Evolutionary conservation across 2,329 filamentous ascomycete genomes (phyloP).

Genomic region (Gyromitra esculenta): DNA sequence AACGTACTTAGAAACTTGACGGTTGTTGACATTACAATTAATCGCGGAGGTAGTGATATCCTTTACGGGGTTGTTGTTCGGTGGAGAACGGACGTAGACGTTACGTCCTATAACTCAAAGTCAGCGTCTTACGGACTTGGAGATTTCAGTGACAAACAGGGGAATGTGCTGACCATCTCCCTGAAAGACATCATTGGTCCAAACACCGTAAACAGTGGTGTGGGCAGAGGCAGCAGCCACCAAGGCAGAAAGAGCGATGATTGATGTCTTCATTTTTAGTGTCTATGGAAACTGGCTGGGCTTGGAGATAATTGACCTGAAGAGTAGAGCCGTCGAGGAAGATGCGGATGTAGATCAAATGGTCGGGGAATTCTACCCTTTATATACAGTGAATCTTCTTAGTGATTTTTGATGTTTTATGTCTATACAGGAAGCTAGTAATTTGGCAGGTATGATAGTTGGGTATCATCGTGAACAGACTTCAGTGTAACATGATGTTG

Average conservation of each 20-base stretch:
- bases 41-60: slow-evolving; percentile 21
- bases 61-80: slow-evolving; percentile 44
- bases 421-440: background rate
- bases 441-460: background rate
- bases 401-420: background rate
- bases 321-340: background rate
- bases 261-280: slow-evolving; percentile 29
- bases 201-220: slow-evolving; percentile 54
- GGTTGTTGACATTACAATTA: slow-evolving; percentile 23
- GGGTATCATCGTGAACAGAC: background rate
- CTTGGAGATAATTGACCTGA: background rate
- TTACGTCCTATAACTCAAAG: background rate
- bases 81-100: slow-evolving; percentile 35
- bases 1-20: background rate
- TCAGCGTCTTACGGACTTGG: background rate
- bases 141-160: background rate
- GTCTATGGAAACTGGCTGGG: background rate
- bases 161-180: slow-evolving; percentile 59
- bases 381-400: slow-evolving; percentile 10
- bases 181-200: slow-evolving; percentile 54
- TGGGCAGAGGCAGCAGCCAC: slow-evolving; percentile 55
- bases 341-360: background rate
- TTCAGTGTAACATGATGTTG: background rate
- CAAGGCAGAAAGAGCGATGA: slow-evolving; percentile 48
- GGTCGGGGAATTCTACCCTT: slow-evolving; percentile 2